Percentiles rank a stretch among this genome's conserved stretches.
Conservation (phyloP, 106 monocot species). For the Allium fistulosum region DNA sequence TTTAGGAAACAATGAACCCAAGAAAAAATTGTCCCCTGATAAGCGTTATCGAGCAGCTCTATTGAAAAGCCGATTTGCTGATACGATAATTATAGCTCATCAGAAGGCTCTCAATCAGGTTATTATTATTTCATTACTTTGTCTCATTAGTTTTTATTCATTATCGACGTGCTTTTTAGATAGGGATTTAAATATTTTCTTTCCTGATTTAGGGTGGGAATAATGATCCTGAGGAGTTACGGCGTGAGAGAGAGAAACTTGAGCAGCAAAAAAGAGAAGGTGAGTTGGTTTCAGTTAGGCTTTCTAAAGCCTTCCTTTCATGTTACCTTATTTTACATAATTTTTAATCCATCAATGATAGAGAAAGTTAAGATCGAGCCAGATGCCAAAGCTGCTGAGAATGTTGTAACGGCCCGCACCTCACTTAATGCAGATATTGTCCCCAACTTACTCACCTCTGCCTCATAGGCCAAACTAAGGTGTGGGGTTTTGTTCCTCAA, state of each 20-base stretch:
- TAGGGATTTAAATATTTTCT: background rate
- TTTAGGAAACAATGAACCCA: slow-evolving; percentile 68
- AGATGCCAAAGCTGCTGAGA: slow-evolving; percentile 83
- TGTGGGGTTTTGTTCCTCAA: too few species aligned
- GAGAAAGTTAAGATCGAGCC: slow-evolving; percentile 80
- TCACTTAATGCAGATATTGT: background rate
- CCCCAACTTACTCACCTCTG: too few species aligned
- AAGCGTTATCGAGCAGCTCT: slow-evolving; percentile 75
- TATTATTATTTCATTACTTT: background rate
- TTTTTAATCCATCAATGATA: slow-evolving; percentile 12
- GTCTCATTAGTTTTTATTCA: too few species aligned
- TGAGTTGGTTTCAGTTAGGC: slow-evolving; percentile 8
- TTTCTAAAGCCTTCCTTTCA: too few species aligned
- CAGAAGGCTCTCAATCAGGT: slow-evolving; percentile 89
- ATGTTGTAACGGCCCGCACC: background rate
- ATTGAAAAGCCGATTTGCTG: too few species aligned
- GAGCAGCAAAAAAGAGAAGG: slow-evolving; percentile 75
- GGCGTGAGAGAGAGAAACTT: slow-evolving; percentile 69
- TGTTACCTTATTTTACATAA: too few species aligned
- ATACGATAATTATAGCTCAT: slow-evolving; percentile 88
- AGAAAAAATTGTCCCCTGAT: slow-evolving; percentile 73
- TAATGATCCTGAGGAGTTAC: slow-evolving; percentile 74
- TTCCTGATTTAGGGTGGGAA: slow-evolving; percentile 37
- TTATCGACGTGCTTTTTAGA: background rate
- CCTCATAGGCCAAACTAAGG: too few species aligned